Percentiles rank a stretch among this genome's conserved stretches.
These are phyloP conservation scores for Vitis cinerea DNA, from an alignment of 164 flowering plant species.

Conservation along the genomic window DNA sequence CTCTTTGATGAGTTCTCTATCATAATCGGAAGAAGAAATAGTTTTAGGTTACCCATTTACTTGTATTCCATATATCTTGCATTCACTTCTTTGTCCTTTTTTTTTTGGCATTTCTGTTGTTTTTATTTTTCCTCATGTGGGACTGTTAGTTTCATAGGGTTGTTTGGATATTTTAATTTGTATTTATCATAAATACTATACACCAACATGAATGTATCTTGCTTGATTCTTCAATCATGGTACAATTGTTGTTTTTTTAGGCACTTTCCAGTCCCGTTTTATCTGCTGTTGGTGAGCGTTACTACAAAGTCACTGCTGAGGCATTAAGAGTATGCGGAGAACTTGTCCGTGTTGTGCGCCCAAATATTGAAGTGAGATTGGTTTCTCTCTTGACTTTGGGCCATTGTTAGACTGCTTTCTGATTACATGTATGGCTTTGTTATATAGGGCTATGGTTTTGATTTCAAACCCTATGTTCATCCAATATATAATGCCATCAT, in stretches of 20 bases:
- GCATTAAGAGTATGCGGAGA: conserved; percentile 97
- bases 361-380: conserved; percentile 63
- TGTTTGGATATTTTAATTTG: neutral
- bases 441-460: conserved; percentile 65
- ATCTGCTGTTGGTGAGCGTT: conserved; percentile 94
- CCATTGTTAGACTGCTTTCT: conserved; percentile 3
- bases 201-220: neutral
- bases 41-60: no score
- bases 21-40: no score
- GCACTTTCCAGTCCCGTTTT: conserved; percentile 82
- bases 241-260: conserved; percentile 32
- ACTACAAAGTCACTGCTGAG: conserved; percentile 98
- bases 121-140: neutral
- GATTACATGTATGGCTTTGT: conserved; percentile 8
- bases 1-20: no score
- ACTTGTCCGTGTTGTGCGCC: conserved; percentile 93
- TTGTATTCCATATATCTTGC: no score
- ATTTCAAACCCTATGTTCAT: conserved; percentile 81
- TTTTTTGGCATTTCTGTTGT: neutral
- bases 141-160: neutral
- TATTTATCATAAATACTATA: neutral
- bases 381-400: neutral
- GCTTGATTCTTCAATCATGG: neutral
- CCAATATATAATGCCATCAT: conserved; percentile 90
- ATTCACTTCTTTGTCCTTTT: no score